These are phyloP conservation scores for Lecanicillium sp. DNA, from an alignment of 2,329 filamentous ascomycete genomes.

Conservation along the genomic window DNA sequence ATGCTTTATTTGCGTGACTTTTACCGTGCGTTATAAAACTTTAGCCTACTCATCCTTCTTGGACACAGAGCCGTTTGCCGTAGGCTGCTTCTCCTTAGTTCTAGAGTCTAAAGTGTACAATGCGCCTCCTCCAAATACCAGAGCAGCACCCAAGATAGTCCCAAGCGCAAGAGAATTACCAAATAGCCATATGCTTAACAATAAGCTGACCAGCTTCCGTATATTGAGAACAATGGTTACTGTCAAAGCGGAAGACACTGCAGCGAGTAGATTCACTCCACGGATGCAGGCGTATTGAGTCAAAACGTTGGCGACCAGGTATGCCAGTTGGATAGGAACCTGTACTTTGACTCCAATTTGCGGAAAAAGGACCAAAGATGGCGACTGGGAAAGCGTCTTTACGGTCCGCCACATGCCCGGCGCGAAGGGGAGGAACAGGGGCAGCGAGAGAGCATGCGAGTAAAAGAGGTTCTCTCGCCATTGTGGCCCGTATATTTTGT, in stretches of 20 bases:
- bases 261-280: constrained; percentile 88
- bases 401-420: constrained; percentile 59
- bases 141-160: constrained; percentile 70
- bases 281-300: constrained; percentile 95
- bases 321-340: constrained; percentile 63
- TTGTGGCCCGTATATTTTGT: constrained; percentile 74
- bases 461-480: constrained; percentile 98
- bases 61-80: neutral
- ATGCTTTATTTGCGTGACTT: too few relatives aligned
- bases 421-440: constrained; percentile 68
- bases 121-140: constrained; percentile 88
- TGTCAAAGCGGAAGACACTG: constrained; percentile 81
- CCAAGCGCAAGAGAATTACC: constrained; percentile 72
- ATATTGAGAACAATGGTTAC: constrained; percentile 97
- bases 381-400: constrained; percentile 52
- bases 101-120: constrained; percentile 73
- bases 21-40: too few relatives aligned
- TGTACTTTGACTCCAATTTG: constrained; percentile 1
- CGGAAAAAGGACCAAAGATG: constrained; percentile 36
- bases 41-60: constrained; percentile 1
- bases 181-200: constrained; percentile 91
- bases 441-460: constrained; percentile 68
- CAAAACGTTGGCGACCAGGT: constrained; percentile 67
- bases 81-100: constrained; percentile 12
- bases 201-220: constrained; percentile 82